Percentiles rank a stretch among this genome's conserved stretches.
Conservation (phyloP, 2,329 filamentous ascomycete species). For the Capronia coronata region DNA sequence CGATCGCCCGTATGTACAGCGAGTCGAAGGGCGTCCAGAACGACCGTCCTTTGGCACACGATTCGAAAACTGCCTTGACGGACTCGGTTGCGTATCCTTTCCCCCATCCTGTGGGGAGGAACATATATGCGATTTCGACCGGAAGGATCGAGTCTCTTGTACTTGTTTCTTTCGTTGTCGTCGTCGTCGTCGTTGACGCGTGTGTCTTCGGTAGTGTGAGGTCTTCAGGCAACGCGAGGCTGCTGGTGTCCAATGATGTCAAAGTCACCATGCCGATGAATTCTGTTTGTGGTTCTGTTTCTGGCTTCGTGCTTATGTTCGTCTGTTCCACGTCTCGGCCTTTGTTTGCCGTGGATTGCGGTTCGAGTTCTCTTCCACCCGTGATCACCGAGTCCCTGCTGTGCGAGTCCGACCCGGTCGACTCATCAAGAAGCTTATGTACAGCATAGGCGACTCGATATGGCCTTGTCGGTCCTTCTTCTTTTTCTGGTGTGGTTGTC, state of each 20-base stretch:
- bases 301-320: neutral
- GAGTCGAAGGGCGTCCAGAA: constrained; percentile 30
- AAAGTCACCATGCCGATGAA: constrained; percentile 31
- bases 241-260: constrained; percentile 20
- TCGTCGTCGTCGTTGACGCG: no score
- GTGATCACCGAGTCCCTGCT: neutral
- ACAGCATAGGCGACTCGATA: constrained; percentile 31
- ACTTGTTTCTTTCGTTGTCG: no score
- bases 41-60: constrained; percentile 20
- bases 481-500: constrained; percentile 2
- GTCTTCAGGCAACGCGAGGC: constrained; percentile 20
- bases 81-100: constrained; percentile 28
- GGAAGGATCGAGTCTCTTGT: constrained; percentile 28
- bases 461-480: constrained; percentile 19
- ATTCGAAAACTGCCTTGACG: constrained; percentile 28
- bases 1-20: constrained; percentile 32
- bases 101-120: constrained; percentile 25
- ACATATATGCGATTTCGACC: constrained; percentile 26
- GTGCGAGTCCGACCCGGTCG: neutral
- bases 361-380: no score
- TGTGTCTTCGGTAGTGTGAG: constrained; percentile 11
- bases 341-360: no score
- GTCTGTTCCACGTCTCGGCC: no score
- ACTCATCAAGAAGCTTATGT: constrained; percentile 26
- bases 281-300: constrained; percentile 4